Evolutionary conservation across 371 early-diverging fungal species (phyloP), one percentile per base, ranked within the genome.

Genomic region (Mucor piriformis): DNA sequence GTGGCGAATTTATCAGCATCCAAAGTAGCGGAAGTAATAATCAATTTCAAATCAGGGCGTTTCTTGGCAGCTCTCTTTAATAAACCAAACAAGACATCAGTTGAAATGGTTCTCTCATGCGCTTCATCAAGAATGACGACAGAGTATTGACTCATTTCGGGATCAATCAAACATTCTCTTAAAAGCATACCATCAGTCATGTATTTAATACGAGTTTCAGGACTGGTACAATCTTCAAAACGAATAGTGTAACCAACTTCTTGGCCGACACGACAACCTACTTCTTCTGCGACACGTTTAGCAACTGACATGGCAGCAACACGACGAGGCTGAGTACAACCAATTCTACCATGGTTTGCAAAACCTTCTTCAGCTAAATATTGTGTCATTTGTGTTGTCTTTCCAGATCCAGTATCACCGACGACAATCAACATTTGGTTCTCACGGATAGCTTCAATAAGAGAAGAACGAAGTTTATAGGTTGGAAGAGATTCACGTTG

Each of bases 161-260:
- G 85, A 64, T 99, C 98, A 38, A 96, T 82, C 54, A 99, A 82
- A 67, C 92, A 89, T 81, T 99, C 99, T 68, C 98, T 88, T 33
- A 99, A 79, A 54, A 99, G 84, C 92, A 99, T 95, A 82, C 99
- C 99, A 61, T 99, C 99, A 6, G 99, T 99, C 94, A 99, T 93
- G 82, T 98, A 98, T 77, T 99, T 98, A 73, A 99, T 97, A 56
- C 83, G 84, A 10, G 96, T 96, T 67, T 91, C 91, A 3, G 94
- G 90, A 52, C 94, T 86, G 12, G 96, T 97, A 72, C 95, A 96
- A 72, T 97, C 97, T 67, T 97, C 98, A 67, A 99, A 99, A 69
- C 99, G 93, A 59, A 99, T 98, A 3, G 97, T 94, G 65, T 99
- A 99, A 10, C 99, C 99, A 20, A 99, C 98, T 69, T 94, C 93